Evolutionary conservation across 345 rosid species (phyloP).

Genomic region (Nasturtium officinale): DNA sequence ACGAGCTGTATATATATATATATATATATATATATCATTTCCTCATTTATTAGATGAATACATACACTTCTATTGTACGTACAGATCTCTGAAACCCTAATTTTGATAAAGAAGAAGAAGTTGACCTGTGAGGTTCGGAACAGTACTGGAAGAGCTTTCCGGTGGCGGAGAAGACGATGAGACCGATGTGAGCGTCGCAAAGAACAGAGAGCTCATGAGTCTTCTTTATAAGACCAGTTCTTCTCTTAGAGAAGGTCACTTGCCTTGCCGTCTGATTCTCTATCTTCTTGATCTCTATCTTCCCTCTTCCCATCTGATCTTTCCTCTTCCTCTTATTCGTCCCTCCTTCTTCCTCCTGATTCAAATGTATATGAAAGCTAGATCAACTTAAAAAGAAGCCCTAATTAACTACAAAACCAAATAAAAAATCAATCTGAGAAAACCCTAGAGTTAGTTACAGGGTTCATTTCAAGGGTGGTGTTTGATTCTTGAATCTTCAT

Average conservation of each 20-base stretch:
- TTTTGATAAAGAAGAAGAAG: slow-evolving; percentile 18
- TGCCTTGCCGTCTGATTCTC: slow-evolving; percentile 52
- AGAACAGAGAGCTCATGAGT: slow-evolving; percentile 53
- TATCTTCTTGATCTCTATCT: slow-evolving; percentile 50
- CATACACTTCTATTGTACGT: slow-evolving; percentile 30
- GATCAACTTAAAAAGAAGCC: slow-evolving; percentile 13
- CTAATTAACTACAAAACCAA: slow-evolving; percentile 10
- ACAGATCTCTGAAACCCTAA: slow-evolving; percentile 43
- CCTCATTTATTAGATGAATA: slow-evolving; percentile 30
- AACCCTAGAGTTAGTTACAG: slow-evolving; percentile 33
- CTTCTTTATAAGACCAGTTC: slow-evolving; percentile 56
- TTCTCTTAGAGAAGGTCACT: slow-evolving; percentile 54
- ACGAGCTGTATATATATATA: slow-evolving; percentile 1
- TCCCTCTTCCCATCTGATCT: slow-evolving; percentile 52
- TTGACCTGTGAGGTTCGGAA: slow-evolving; percentile 41
- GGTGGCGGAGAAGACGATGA: slow-evolving; percentile 51
- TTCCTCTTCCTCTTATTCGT: slow-evolving; percentile 26
- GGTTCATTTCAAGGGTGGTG: slow-evolving; percentile 29
- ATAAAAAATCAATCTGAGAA: slow-evolving; percentile 10
- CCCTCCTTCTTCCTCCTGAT: slow-evolving; percentile 31
- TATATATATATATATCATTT: neutral
- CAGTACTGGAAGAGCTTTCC: slow-evolving; percentile 50
- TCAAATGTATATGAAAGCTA: slow-evolving; percentile 22
- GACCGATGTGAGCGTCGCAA: slow-evolving; percentile 58
- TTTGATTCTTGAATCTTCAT: slow-evolving; percentile 35